These are phyloP conservation scores for Infundibulicybe gibba DNA, from an alignment of 768 basidiomycete genomes.

Conservation along the genomic window DNA sequence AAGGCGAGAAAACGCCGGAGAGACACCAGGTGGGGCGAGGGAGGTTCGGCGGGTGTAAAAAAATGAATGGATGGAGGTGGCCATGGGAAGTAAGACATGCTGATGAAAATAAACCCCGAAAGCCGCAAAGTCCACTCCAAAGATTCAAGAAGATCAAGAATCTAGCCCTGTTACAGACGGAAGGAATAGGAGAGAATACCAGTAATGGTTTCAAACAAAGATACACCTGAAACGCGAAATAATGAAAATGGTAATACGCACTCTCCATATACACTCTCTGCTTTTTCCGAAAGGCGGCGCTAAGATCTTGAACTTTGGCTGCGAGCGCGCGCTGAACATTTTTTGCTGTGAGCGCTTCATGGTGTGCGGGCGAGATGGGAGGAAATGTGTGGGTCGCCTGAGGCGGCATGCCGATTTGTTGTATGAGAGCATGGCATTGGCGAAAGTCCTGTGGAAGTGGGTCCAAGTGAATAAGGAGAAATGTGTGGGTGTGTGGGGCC, in stretches of 20 bases:
- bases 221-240: neutral
- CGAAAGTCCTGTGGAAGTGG: conserved; percentile 56
- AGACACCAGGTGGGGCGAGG: no score
- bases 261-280: conserved; percentile 98
- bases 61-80: neutral
- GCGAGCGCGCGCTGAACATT: conserved; percentile 96
- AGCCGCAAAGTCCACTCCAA: no score
- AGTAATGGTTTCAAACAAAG: neutral
- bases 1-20: no score
- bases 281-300: conserved; percentile 92
- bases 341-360: conserved; percentile 69
- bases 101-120: no score
- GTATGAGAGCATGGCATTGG: conserved; percentile 60
- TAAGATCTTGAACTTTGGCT: conserved; percentile 93
- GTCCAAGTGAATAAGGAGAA: conserved; percentile 40
- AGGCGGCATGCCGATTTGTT: conserved; percentile 50
- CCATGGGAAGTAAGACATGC: no score
- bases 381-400: conserved; percentile 62
- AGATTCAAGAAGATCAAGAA: no score
- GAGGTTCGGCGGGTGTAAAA: conserved; percentile 4
- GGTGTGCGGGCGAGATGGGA: conserved; percentile 38
- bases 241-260: conserved; percentile 41
- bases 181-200: conserved; percentile 6
- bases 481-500: neutral
- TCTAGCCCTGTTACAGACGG: no score